Conservation (phyloP, 1,284 basidiomycete genomes). For the Ceratobasidium sp. region DNA sequence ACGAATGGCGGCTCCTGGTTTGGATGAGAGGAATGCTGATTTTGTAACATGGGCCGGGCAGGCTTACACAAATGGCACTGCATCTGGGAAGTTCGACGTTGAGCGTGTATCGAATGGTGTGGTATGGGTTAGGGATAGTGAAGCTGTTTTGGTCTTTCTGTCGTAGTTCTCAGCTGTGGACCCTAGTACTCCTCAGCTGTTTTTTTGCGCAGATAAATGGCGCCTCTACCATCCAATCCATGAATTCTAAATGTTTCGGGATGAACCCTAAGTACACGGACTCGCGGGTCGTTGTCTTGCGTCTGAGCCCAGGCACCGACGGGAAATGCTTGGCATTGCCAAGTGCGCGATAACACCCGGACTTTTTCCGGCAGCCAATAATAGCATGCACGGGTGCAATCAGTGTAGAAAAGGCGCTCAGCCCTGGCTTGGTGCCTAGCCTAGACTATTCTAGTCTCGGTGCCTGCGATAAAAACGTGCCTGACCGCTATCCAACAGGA, state of each 20-base stretch:
- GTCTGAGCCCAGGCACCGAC: no score
- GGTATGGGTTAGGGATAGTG: slow-evolving; percentile 40
- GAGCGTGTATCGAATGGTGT: slow-evolving; percentile 13
- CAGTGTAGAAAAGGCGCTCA: no score
- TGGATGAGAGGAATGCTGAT: slow-evolving; percentile 30
- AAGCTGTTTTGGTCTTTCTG: slow-evolving; percentile 47
- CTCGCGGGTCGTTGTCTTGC: neutral
- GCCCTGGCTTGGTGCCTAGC: no score
- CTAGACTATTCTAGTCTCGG: no score
- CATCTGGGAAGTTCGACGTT: slow-evolving; percentile 16
- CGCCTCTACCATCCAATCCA: neutral
- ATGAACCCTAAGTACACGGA: neutral
- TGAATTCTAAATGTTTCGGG: neutral
- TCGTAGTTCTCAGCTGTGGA: neutral
- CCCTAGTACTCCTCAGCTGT: neutral
- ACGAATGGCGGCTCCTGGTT: slow-evolving; percentile 34
- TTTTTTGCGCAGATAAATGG: neutral
- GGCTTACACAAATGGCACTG: slow-evolving; percentile 33
- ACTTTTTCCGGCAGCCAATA: no score
- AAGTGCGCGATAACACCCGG: no score
- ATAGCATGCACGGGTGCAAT: no score
- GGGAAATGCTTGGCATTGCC: no score
- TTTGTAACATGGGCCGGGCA: slow-evolving; percentile 47
- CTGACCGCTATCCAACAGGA: no score
- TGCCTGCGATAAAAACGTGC: no score